Evolutionary conservation across 805 yeast genomes (phyloP).

Genomic region (Ogataea methanolica): DNA sequence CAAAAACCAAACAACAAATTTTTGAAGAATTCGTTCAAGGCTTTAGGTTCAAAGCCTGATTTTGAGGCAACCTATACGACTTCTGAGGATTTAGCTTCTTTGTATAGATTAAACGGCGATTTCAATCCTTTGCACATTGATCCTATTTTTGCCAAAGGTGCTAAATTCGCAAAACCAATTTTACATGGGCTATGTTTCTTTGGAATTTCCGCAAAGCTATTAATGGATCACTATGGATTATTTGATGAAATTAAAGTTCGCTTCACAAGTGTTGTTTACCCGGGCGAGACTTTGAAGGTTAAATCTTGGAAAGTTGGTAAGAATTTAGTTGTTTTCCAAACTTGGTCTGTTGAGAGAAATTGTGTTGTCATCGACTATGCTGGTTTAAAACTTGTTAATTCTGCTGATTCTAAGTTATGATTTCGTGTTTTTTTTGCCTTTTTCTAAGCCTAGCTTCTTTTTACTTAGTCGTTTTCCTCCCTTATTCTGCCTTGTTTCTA

Average conservation of each 20-base stretch:
- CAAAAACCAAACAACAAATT: conserved; percentile 47
- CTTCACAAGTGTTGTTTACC: conserved; percentile 87
- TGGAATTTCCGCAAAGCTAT: conserved; percentile 74
- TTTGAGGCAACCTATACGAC: conserved; percentile 57
- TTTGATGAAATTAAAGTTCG: conserved; percentile 84
- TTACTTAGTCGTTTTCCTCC: not conserved
- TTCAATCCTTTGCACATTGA: conserved; percentile 94
- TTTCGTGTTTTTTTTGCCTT: conserved; percentile 2
- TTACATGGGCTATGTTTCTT: conserved; percentile 88
- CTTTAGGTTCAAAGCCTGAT: conserved; percentile 55
- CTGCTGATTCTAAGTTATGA: conserved; percentile 21
- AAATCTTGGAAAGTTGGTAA: conserved; percentile 78
- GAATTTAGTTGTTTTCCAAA: conserved; percentile 69
- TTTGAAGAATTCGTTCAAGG: conserved; percentile 57
- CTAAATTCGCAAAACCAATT: conserved; percentile 80
- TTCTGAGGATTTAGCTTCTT: conserved; percentile 71
- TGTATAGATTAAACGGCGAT: conserved; percentile 91
- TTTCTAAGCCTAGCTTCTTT: not conserved
- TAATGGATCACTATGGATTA: conserved; percentile 75
- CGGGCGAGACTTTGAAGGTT: conserved; percentile 84
- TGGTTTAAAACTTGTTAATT: conserved; percentile 56
- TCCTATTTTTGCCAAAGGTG: conserved; percentile 84
- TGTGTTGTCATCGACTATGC: conserved; percentile 81
- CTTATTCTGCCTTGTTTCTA: not conserved
- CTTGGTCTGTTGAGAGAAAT: conserved; percentile 74